Conservation (phyloP, 352 stramenopile genomes). For the Phytophthora pseudosyringae region DNA sequence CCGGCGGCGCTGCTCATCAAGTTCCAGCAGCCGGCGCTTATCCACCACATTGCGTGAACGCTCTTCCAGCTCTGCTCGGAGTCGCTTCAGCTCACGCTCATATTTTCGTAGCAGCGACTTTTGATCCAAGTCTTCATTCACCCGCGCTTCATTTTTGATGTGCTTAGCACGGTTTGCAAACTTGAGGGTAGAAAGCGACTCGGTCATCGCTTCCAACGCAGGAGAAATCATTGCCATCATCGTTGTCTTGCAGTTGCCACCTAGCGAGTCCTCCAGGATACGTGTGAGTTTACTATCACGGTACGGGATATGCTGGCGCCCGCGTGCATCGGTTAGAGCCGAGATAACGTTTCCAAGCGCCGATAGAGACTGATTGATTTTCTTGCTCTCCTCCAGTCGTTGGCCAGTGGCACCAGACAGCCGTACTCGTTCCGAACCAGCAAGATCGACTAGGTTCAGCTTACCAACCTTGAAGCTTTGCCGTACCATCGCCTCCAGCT, state of each 20-base stretch:
- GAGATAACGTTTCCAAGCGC: conserved; percentile 92
- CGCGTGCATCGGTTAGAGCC: conserved; percentile 87
- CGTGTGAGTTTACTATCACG: conserved; percentile 94
- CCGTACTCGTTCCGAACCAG: conserved; percentile 90
- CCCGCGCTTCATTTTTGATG: conserved; percentile 90
- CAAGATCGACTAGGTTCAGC: conserved; percentile 94
- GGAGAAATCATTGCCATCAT: conserved; percentile 97
- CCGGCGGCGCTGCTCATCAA: conserved; percentile 87
- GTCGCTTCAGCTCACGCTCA: conserved; percentile 93
- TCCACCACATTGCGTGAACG: conserved; percentile 94
- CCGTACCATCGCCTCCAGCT: conserved; percentile 89
- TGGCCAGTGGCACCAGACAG: conserved; percentile 88
- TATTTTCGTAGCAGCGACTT: conserved; percentile 95
- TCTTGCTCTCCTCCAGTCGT: conserved; percentile 92
- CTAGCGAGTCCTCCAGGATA: conserved; percentile 89
- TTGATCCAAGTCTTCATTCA: conserved; percentile 95
- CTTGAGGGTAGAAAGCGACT: conserved; percentile 94
- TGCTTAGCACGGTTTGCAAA: conserved; percentile 94
- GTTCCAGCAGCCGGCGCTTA: conserved; percentile 91
- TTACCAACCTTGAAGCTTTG: conserved; percentile 96
- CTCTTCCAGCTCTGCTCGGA: conserved; percentile 93
- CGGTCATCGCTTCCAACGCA: conserved; percentile 87
- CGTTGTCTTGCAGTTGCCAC: conserved; percentile 95
- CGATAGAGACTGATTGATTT: conserved; percentile 94
- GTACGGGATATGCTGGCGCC: conserved; percentile 93